Percentiles rank a stretch among this genome's conserved stretches.
Evolutionary conservation across 768 basidiomycete species (phyloP).

Genomic region (Mycena maculata): DNA sequence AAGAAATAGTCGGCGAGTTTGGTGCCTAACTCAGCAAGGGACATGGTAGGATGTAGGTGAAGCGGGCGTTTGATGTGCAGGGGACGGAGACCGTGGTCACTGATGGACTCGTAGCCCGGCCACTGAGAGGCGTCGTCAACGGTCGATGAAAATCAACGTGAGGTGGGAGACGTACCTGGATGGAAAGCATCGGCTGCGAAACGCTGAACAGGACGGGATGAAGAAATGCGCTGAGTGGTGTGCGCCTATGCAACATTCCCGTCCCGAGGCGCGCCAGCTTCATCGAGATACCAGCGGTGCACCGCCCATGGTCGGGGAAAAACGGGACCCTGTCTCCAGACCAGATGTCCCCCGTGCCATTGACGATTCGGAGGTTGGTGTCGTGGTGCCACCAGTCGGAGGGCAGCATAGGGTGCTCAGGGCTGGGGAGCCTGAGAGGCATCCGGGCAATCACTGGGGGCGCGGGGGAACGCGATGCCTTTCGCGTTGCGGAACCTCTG

Average conservation of each 20-base stretch:
- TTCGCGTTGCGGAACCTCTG: too few species aligned
- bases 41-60: background rate
- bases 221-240: background rate
- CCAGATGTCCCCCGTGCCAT: slow-evolving; percentile 5
- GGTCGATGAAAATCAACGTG: background rate
- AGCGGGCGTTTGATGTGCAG: slow-evolving; percentile 3
- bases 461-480: too few species aligned
- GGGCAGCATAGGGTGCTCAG: background rate
- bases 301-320: background rate
- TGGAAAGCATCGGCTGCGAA: slow-evolving; percentile 18
- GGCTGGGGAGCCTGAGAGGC: background rate
- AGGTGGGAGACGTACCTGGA: background rate
- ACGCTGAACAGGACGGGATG: background rate
- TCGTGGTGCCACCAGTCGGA: slow-evolving; percentile 24
- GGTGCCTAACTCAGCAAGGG: background rate
- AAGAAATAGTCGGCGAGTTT: slow-evolving; percentile 7
- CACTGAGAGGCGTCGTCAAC: background rate
- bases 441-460: too few species aligned
- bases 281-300: slow-evolving; percentile 1
- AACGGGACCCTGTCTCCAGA: slow-evolving; percentile 11
- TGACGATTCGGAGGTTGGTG: background rate
- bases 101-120: slow-evolving; percentile 12
- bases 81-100: background rate
- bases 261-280: background rate
- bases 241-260: background rate